These are phyloP conservation scores for Elaeis guineensis DNA, from an alignment of 176 grass and related monocot genomes.

Conservation along the genomic window DNA sequence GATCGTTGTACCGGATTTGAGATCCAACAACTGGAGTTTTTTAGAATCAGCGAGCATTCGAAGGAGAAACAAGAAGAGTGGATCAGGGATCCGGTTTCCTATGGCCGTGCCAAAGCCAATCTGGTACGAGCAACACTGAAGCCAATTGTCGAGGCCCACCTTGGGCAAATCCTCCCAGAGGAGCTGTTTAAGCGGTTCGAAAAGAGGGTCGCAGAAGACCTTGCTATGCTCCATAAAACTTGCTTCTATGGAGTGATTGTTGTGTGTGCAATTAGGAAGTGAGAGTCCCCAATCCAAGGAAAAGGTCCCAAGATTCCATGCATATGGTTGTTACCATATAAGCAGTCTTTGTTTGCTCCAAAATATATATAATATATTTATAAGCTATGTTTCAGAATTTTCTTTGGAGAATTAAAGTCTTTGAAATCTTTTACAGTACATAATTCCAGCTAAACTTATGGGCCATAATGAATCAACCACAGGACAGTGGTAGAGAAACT, in stretches of 20 bases:
- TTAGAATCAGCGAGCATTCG: neutral
- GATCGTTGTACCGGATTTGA: constrained; percentile 1
- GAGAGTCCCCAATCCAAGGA: too few species aligned
- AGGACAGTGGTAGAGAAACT: too few species aligned
- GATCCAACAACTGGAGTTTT: constrained; percentile 24
- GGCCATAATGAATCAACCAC: too few species aligned
- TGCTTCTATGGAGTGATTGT: constrained; percentile 1
- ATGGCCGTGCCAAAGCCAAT: constrained; percentile 19
- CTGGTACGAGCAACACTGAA: constrained; percentile 11
- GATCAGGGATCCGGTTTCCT: neutral
- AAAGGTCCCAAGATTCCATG: too few species aligned
- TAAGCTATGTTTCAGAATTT: too few species aligned
- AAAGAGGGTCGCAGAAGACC: neutral
- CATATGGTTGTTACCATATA: too few species aligned
- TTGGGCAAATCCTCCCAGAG: neutral
- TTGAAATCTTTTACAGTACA: too few species aligned
- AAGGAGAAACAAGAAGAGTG: constrained; percentile 8
- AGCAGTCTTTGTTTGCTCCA: too few species aligned
- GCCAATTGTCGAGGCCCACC: neutral
- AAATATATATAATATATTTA: too few species aligned
- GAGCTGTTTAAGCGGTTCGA: constrained; percentile 7
- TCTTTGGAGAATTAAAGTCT: too few species aligned
- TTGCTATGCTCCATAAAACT: neutral
- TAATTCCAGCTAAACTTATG: too few species aligned
- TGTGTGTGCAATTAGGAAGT: too few species aligned